Base-by-base conservation (phyloP, 78 protist species). In the Isochrysis galbana region DNA sequence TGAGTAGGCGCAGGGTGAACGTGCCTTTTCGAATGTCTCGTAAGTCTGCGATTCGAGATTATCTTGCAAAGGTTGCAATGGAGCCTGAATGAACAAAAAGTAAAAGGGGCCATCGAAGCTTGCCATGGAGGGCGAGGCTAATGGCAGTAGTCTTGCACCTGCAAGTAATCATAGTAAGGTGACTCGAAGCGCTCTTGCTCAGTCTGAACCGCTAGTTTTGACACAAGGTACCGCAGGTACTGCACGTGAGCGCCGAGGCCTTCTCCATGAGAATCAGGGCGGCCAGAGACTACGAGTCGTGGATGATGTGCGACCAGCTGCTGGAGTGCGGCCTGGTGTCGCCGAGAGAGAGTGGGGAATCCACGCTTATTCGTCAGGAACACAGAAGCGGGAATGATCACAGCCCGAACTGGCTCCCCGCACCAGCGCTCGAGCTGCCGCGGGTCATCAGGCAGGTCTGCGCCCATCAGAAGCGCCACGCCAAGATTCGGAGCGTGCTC, bases 21-120 rank as follows among this genome's bases (percentile, higher is more conserved):
- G 41, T 70, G 98, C 99, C 82, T 91, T 26, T 96, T 99, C 99
- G 78, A 99, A 99, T 5, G 95, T 94, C 78, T 98, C 99, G 95
- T 99, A 99, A 5, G 98, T 96, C 44, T 90, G 96, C 41, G 97
- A 94, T 72, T 98, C 98, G 42, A 99, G 95, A 82, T 98, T 94
- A 94, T 98, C 99, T 93, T 70, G 91, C 91, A 99, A 96, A 32
- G 99, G 99, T 94, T 97, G 96, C 84, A 61, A 87, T 45, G 95
- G 98, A 11, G 36, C 39, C 90, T 96, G 97, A 26, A 95, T 91
- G 41, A 86, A 47, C 72, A 95, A 95, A 0, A 21, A 54, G 67
- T 54, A 54, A n/a, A n/a, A n/a, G n/a, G n/a, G n/a, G n/a, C n/a
- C n/a, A n/a, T n/a, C n/a, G n/a, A n/a, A n/a, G n/a, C 67, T 72